Conservation (phyloP, 2,329 filamentous ascomycete genomes). For the Bipolaris victoriae region DNA sequence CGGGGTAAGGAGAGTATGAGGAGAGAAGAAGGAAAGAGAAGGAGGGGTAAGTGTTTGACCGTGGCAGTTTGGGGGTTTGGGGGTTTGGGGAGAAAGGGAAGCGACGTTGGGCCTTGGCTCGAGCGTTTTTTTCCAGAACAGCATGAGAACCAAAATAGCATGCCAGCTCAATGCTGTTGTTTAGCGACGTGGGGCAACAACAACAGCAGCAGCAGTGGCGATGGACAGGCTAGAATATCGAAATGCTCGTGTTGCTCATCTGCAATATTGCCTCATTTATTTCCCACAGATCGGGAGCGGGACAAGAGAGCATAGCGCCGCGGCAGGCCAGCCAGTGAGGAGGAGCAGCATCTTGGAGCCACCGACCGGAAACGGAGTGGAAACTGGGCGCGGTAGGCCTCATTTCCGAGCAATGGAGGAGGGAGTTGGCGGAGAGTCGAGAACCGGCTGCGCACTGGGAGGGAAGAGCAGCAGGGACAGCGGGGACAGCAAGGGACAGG, state of each 20-base stretch:
- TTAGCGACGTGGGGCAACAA: too few relatives aligned
- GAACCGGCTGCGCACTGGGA: constrained; percentile 7
- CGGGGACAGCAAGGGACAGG: neutral
- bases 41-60: constrained; percentile 1
- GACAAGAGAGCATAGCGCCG: constrained; percentile 3
- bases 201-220: too few relatives aligned
- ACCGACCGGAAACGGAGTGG: constrained; percentile 2
- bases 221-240: neutral
- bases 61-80: too few relatives aligned
- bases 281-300: constrained; percentile 2
- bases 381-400: constrained; percentile 12
- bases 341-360: neutral
- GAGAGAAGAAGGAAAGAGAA: neutral
- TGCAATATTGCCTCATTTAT: constrained; percentile 16
- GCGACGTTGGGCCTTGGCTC: too few relatives aligned
- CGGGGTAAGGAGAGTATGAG: neutral
- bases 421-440: constrained; percentile 14
- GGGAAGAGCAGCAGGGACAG: constrained; percentile 5
- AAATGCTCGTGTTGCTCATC: constrained; percentile 1
- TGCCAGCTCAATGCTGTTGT: too few relatives aligned
- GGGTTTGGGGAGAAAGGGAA: too few relatives aligned
- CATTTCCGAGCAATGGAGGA: constrained; percentile 18
- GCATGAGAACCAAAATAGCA: neutral
- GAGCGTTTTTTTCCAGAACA: neutral
- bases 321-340: constrained; percentile 2